Evolutionary conservation across 805 yeast genomes (phyloP).

Genomic region (Suhomyces tanzawaensis): DNA sequence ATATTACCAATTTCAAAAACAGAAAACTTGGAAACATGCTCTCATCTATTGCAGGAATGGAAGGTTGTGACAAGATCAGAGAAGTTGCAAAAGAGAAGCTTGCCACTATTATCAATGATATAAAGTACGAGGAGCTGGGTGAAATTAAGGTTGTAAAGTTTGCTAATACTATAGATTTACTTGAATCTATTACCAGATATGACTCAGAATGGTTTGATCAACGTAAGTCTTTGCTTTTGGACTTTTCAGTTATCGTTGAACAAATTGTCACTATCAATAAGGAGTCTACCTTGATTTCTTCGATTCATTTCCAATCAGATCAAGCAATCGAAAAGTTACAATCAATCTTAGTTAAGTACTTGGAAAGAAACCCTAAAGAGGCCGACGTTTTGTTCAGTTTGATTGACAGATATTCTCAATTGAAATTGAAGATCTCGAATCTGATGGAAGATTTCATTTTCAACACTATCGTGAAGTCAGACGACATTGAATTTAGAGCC

Average conservation of each 20-base stretch:
- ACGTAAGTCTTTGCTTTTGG: constrained; percentile 46
- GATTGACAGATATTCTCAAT: constrained; percentile 39
- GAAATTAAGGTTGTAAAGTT: constrained; percentile 62
- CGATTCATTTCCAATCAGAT: constrained; percentile 65
- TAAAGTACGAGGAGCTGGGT: constrained; percentile 46
- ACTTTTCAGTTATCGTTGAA: constrained; percentile 42
- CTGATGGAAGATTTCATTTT: constrained; percentile 58
- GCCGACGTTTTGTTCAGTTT: constrained; percentile 28
- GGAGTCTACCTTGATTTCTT: constrained; percentile 48
- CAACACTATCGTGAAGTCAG: constrained; percentile 49
- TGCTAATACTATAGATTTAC: constrained; percentile 69
- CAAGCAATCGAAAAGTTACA: constrained; percentile 69
- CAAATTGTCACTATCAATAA: constrained; percentile 43
- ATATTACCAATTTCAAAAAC: constrained; percentile 61
- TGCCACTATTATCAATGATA: constrained; percentile 44
- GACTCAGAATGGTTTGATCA: constrained; percentile 43
- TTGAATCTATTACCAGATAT: constrained; percentile 49
- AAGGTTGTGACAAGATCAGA: constrained; percentile 57
- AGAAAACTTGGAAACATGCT: constrained; percentile 65
- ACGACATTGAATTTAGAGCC: constrained; percentile 46
- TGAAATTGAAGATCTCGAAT: constrained; percentile 45
- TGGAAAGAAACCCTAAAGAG: constrained; percentile 24
- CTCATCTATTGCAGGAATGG: constrained; percentile 59
- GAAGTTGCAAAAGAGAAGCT: constrained; percentile 54
- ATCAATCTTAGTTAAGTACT: constrained; percentile 26